Conservation (phyloP, 2,329 filamentous ascomycete species). For the Colletotrichum sp. region DNA sequence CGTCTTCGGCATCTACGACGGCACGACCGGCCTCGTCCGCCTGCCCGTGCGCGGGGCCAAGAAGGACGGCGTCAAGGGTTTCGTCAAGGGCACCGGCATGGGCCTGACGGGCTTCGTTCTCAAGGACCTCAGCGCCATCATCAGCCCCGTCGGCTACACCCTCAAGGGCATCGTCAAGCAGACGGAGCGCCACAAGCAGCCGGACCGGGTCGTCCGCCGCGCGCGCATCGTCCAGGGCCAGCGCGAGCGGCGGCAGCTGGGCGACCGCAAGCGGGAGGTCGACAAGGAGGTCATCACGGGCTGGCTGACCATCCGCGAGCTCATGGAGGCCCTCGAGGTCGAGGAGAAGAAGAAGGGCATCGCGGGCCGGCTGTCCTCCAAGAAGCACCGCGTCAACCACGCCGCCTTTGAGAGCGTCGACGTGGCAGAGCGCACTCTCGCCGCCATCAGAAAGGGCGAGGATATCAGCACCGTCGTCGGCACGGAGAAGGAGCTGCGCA, state of each 20-base stretch:
- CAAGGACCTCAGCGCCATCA: conserved; percentile 66
- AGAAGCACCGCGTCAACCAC: conserved; percentile 42
- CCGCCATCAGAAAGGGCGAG: conserved; percentile 49
- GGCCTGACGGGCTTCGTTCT: conserved; percentile 67
- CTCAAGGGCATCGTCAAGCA: conserved; percentile 70
- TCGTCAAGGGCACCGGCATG: conserved; percentile 62
- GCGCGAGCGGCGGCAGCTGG: conserved; percentile 42
- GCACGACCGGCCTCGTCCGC: conserved; percentile 64
- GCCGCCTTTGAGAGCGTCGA: conserved; percentile 55
- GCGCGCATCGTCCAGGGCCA: conserved; percentile 65
- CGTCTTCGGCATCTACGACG: conserved; percentile 67
- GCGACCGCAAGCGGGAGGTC: conserved; percentile 31
- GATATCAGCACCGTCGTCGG: conserved; percentile 36
- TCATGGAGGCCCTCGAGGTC: conserved; percentile 41
- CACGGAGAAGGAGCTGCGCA: conserved; percentile 23
- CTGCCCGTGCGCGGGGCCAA: conserved; percentile 63
- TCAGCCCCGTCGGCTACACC: conserved; percentile 65
- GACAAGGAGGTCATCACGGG: conserved; percentile 39
- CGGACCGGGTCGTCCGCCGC: conserved; percentile 56
- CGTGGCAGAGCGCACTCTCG: conserved; percentile 48
- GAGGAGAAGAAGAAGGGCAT: conserved; percentile 36
- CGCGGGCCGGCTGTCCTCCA: conserved; percentile 33
- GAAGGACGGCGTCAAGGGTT: conserved; percentile 50
- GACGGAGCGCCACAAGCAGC: conserved; percentile 54
- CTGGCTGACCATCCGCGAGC: conserved; percentile 45